A percentile compares a stretch with the other conserved stretches of the same genome.
phyloP scores from a whole-genome alignment of 2,329 filamentous ascomycete species.

The Polychaeton citri region DNA sequence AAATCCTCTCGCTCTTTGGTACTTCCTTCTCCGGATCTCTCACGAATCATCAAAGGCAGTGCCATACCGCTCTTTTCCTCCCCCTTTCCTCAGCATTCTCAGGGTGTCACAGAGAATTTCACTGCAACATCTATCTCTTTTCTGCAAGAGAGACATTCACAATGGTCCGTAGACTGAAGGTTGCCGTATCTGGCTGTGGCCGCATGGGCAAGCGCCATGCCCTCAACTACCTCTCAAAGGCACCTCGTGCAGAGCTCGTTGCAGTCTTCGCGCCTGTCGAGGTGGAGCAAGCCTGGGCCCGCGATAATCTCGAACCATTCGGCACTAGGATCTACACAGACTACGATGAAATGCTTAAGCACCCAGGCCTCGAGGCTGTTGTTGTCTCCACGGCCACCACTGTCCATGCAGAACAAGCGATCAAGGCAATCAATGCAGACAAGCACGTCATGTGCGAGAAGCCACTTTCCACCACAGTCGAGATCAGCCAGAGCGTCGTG shows the following conservation, averaged over 20 bases:
- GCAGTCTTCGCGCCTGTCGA: conserved; percentile 33
- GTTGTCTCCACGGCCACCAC: conserved; percentile 42
- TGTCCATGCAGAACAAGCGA: conserved; percentile 44
- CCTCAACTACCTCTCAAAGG: conserved; percentile 33
- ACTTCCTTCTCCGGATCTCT: too few relatives aligned
- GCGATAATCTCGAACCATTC: conserved; percentile 35
- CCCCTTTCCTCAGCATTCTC: too few relatives aligned
- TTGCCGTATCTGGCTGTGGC: conserved; percentile 34
- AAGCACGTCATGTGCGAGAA: conserved; percentile 49
- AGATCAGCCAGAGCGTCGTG: conserved; percentile 47
- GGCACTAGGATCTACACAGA: conserved; percentile 40
- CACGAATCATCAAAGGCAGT: too few relatives aligned
- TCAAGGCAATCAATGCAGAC: conserved; percentile 41
- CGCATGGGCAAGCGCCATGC: conserved; percentile 38
- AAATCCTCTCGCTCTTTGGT: too few relatives aligned
- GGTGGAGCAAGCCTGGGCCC: conserved; percentile 35
- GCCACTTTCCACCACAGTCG: conserved; percentile 44
- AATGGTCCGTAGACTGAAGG: conserved; percentile 27
- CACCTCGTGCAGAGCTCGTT: conserved; percentile 32
- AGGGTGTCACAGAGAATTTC: too few relatives aligned
- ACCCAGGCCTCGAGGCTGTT: conserved; percentile 41
- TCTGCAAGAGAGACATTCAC: too few relatives aligned
- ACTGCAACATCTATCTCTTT: too few relatives aligned
- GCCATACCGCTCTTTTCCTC: too few relatives aligned
- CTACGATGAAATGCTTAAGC: conserved; percentile 45